These are phyloP conservation scores for Capsicum rhomboideum DNA, from an alignment of 257 asterid genomes.

Conservation along the genomic window DNA sequence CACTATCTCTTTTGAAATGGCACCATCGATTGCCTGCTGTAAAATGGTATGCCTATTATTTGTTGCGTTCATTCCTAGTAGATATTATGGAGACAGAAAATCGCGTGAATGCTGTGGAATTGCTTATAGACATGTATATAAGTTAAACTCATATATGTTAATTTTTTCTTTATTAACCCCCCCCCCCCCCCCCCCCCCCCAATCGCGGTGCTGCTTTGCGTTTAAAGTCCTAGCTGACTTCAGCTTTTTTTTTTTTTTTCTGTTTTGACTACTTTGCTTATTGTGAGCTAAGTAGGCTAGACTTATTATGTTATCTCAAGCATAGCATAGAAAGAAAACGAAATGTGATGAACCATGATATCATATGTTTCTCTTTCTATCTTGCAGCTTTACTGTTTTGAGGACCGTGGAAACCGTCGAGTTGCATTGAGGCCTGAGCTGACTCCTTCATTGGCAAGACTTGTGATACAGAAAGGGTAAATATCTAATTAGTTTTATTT, in stretches of 20 bases:
- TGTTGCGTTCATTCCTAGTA: not conserved
- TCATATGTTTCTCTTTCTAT: not conserved
- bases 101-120: not conserved
- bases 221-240: not conserved
- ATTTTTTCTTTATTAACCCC: not conserved
- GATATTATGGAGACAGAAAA: not conserved
- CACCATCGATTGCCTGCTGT: not conserved
- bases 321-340: not conserved
- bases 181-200: too few relatives aligned
- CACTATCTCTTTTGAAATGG: not conserved
- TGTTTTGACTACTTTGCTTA: not conserved
- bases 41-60: not conserved
- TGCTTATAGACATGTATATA: not conserved
- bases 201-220: too few relatives aligned
- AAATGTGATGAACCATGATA: not conserved
- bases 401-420: constrained; percentile 91
- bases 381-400: constrained; percentile 87
- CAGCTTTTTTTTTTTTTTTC: not conserved
- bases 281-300: not conserved
- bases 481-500: not conserved
- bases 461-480: constrained; percentile 96
- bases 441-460: constrained; percentile 95
- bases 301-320: not conserved
- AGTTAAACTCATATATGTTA: not conserved
- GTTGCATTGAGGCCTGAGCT: constrained; percentile 98